Percentiles rank a stretch among this genome's conserved stretches.
These are phyloP conservation scores for Cytospora mali DNA, from an alignment of 2,329 filamentous ascomycete genomes.

Conservation along the genomic window DNA sequence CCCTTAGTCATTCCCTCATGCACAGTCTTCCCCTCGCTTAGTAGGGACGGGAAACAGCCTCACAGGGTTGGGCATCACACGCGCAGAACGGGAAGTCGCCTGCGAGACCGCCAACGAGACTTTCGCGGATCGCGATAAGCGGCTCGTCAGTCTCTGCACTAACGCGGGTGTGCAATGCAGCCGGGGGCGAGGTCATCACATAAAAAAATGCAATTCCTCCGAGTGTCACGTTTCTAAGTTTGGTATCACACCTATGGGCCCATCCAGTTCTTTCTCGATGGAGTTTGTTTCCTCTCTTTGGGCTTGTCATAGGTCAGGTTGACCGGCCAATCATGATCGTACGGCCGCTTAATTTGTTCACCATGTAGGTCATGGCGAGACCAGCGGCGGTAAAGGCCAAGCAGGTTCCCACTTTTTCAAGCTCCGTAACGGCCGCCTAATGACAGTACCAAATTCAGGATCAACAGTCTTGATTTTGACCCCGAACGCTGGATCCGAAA, in stretches of 20 bases:
- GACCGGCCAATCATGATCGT: constrained; percentile 16
- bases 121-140: constrained; percentile 28
- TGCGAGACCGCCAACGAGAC: constrained; percentile 16
- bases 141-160: constrained; percentile 23
- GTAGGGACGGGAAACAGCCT: neutral
- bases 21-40: neutral
- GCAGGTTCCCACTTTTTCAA: neutral
- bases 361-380: constrained; percentile 13
- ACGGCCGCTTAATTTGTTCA: constrained; percentile 8
- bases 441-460: neutral
- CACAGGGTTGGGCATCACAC: constrained; percentile 10
- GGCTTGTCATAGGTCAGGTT: constrained; percentile 18
- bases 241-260: constrained; percentile 17
- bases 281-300: constrained; percentile 11
- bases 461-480: neutral
- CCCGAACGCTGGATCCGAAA: neutral
- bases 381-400: constrained; percentile 6
- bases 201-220: constrained; percentile 1
- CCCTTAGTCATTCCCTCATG: constrained; percentile 14
- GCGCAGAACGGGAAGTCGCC: constrained; percentile 10
- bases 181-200: constrained; percentile 26
- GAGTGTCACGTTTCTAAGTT: constrained; percentile 19
- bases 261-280: constrained; percentile 16
- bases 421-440: neutral
- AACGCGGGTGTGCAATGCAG: constrained; percentile 28